Base-by-base conservation (phyloP, 805 yeast species). In the Lipomyces starkeyi region DNA sequence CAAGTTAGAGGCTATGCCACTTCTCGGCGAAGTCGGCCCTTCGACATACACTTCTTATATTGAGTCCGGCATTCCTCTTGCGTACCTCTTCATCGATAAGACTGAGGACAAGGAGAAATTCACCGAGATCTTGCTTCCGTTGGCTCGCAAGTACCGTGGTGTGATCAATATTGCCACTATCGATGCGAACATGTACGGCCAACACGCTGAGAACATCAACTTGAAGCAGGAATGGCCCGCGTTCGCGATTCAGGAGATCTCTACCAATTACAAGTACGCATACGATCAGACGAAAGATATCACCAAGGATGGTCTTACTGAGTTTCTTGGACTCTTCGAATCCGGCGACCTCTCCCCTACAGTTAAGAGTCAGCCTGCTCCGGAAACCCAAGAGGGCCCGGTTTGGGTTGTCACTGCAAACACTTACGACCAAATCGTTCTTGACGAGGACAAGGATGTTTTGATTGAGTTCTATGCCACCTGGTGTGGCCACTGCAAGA, bases 401-500 rank as follows among this genome's bases (percentile, higher is more conserved):
- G 87, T 89, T 63, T 94, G 90, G 59, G 82, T 83, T 78, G 89
- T 86, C 76, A 98, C 94, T 69, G 97, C 92, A 74, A 85, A 87
- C 81, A 91, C 88, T 76, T 95, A 91, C 80, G 89, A 90, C 61
- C 86, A 84, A 43, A 81, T 91, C 68, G 85, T 91, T 20, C 78
- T 84, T 63, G 84, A 86, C 58, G 84, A 89, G 5, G 87, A 85
- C 43, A 90, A 89, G 82, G 89, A 88, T 74, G 85, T 93, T 9
- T 83, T 92, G 70, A 91, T 91, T 71, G 90, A 91, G 80, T 88
- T 87, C 79, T 86, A 84, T 76, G 89, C 90, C 52, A 87, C 97
- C 81, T 93, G 97, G 97, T 93, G 97, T 83, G 96, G 97, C 59
- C 97, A 93, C 84, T 92, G 97, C 84, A 92, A 91, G 84, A 91